phyloP scores from a whole-genome alignment of 768 basidiomycete genomes.

The Lentinula detonsa region DNA sequence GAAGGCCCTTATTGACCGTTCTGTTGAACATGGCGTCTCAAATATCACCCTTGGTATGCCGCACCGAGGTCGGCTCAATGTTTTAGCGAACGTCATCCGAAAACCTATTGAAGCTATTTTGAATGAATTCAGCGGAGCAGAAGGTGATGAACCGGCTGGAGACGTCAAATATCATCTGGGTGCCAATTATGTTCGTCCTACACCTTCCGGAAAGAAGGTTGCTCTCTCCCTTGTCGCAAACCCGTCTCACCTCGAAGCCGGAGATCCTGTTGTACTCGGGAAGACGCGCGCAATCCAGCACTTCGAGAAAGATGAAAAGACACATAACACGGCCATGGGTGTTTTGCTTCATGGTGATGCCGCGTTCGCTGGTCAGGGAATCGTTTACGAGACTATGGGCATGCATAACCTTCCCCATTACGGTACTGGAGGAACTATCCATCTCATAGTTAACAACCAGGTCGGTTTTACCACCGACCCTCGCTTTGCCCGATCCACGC shows the following conservation, averaged over 20 bases:
- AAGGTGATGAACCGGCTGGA: constrained; percentile 76
- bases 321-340: constrained; percentile 85
- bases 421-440: constrained; percentile 96
- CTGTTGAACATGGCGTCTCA: constrained; percentile 94
- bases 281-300: constrained; percentile 98
- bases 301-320: constrained; percentile 79
- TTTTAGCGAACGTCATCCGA: constrained; percentile 96
- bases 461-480: constrained; percentile 99
- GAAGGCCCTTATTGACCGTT: constrained; percentile 99
- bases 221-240: constrained; percentile 97
- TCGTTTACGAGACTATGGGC: constrained; percentile 99
- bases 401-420: constrained; percentile 94
- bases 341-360: constrained; percentile 97
- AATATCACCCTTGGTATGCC: constrained; percentile 99
- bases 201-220: constrained; percentile 97
- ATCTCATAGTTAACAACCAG: constrained; percentile 98
- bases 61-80: constrained; percentile 97
- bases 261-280: constrained; percentile 96
- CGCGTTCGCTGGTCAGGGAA: constrained; percentile 96
- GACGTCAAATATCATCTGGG: constrained; percentile 99
- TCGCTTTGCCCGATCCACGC: constrained; percentile 93
- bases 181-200: constrained; percentile 97
- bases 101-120: constrained; percentile 98
- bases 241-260: constrained; percentile 96
- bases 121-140: constrained; percentile 87